Evolutionary conservation across 2,329 filamentous ascomycete genomes (phyloP), one percentile per base, ranked within the genome.

Genomic region (Cyclaneusma minus): DNA sequence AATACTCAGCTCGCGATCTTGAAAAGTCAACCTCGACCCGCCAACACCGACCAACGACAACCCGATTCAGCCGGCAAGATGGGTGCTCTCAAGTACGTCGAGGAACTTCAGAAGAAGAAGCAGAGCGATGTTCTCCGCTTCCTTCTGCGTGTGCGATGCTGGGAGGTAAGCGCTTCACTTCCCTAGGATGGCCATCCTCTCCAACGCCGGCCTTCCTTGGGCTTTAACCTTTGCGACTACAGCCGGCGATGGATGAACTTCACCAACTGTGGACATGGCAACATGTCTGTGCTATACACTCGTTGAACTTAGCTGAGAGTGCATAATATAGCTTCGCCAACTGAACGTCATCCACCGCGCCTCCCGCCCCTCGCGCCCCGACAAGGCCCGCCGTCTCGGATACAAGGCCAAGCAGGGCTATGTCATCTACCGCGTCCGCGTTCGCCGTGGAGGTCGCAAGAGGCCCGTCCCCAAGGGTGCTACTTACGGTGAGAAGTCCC

Each of bases 381-480:
- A 98, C 71, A 98, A 98, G 82, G 89, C 91, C 57, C 89, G 89
- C 66, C 89, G 91, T 63, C 82, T 98, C 50, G 89, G 89, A 53
- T 98, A 98, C 83, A 98, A 98, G 82, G 89, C 91, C 71, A 98
- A 98, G 83, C 89, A 98, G 71, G 89, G 89, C 63, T 98, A 95
- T 72, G 89, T 98, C 58, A 84, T 98, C 79, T 98, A 98, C 79
- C 89, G 89, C 60, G 74, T 91, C 56, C 89, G 89, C 58, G 89
- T 98, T 51, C 81, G 89, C 60, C 84, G 89, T 62, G 89, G 89
- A 78, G 89, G 89, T 54, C 84, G 89, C 73, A 98, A 98, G 85
- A 73, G 73, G 62, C 89, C 87, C 51, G 83, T 73, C 39, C 73
- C 79, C 54, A 93, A 92, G 84, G 89, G 89, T 77, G 89, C 89